phyloP scores from a whole-genome alignment of 192 early-diverging fungal genomes.

The Coemansia javaensis region DNA sequence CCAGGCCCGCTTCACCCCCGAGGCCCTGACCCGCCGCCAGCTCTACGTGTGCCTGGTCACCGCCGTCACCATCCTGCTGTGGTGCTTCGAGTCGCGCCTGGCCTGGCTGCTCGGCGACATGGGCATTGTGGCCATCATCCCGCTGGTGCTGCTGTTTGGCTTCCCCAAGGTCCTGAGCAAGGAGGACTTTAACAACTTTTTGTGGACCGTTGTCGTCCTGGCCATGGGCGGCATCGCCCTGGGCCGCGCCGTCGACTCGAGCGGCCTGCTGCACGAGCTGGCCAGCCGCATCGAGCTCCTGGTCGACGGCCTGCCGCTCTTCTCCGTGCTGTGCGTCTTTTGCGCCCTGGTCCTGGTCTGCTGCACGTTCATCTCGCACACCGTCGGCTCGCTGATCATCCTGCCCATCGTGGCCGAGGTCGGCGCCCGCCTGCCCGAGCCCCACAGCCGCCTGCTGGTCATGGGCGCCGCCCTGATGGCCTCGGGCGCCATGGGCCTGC shows the following conservation, averaged over 20 bases:
- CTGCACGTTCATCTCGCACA: conserved; percentile 92
- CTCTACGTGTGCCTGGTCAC: conserved; percentile 73
- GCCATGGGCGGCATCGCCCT: conserved; percentile 97
- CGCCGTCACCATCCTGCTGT: conserved; percentile 74
- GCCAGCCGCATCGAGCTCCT: conserved; percentile 62
- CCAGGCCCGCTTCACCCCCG: conserved; percentile 46
- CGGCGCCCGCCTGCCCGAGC: conserved; percentile 72
- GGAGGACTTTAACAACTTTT: conserved; percentile 95
- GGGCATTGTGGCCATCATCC: conserved; percentile 92
- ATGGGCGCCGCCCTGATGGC: conserved; percentile 82
- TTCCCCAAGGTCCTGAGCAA: conserved; percentile 81
- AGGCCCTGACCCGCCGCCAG: conserved; percentile 55
- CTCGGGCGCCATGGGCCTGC: conserved; percentile 85
- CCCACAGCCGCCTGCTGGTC: conserved; percentile 72
- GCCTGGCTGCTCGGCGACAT: conserved; percentile 85
- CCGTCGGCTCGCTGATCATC: conserved; percentile 93
- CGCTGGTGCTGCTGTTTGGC: conserved; percentile 86
- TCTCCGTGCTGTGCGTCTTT: conserved; percentile 71
- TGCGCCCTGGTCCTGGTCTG: conserved; percentile 73
- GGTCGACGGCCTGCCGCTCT: conserved; percentile 65
- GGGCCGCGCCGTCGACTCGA: conserved; percentile 85
- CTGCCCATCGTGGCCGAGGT: conserved; percentile 89
- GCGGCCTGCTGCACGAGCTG: conserved; percentile 77
- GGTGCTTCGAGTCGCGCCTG: conserved; percentile 79
- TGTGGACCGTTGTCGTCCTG: conserved; percentile 84